Conservation (phyloP, 2,329 filamentous ascomycete genomes). For the Fusarium sp. region DNA sequence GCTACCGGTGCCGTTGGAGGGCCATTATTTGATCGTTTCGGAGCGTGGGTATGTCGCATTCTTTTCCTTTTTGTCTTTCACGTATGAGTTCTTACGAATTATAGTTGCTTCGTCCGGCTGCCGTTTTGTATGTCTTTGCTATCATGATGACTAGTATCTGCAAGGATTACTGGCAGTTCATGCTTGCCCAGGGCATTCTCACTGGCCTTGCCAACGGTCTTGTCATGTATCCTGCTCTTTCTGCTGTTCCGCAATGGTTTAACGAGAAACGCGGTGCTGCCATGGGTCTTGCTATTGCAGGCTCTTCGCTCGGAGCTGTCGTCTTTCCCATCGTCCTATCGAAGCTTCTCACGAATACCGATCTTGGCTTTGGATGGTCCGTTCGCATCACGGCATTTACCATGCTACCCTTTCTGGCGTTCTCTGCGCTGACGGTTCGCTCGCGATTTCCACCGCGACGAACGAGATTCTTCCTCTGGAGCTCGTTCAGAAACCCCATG, state of each 20-base stretch:
- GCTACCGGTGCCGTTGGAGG: slow-evolving; percentile 54
- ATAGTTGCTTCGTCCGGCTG: slow-evolving; percentile 33
- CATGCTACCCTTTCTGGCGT: slow-evolving; percentile 60
- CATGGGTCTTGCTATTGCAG: slow-evolving; percentile 62
- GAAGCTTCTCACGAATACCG: slow-evolving; percentile 61
- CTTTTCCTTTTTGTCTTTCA: slow-evolving; percentile 50
- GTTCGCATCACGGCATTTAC: slow-evolving; percentile 68
- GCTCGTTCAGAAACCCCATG: slow-evolving; percentile 49
- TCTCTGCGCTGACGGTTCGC: slow-evolving; percentile 55
- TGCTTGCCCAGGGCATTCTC: slow-evolving; percentile 65
- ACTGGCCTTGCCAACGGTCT: slow-evolving; percentile 60
- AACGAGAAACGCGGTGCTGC: slow-evolving; percentile 63
- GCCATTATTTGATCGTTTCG: slow-evolving; percentile 61
- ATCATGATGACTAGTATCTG: slow-evolving; percentile 51
- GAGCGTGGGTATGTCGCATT: slow-evolving; percentile 51
- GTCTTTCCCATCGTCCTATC: slow-evolving; percentile 65
- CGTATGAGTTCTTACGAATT: slow-evolving; percentile 37
- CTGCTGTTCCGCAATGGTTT: slow-evolving; percentile 59
- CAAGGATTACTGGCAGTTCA: slow-evolving; percentile 65
- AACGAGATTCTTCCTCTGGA: slow-evolving; percentile 59
- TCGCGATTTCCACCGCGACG: slow-evolving; percentile 55
- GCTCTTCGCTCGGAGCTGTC: slow-evolving; percentile 66
- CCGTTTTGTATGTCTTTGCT: slow-evolving; percentile 31
- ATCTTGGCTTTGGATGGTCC: slow-evolving; percentile 66
- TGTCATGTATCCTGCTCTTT: slow-evolving; percentile 61